Base-by-base conservation (phyloP, 2,329 filamentous ascomycete species). In the Cercospora sesami region DNA sequence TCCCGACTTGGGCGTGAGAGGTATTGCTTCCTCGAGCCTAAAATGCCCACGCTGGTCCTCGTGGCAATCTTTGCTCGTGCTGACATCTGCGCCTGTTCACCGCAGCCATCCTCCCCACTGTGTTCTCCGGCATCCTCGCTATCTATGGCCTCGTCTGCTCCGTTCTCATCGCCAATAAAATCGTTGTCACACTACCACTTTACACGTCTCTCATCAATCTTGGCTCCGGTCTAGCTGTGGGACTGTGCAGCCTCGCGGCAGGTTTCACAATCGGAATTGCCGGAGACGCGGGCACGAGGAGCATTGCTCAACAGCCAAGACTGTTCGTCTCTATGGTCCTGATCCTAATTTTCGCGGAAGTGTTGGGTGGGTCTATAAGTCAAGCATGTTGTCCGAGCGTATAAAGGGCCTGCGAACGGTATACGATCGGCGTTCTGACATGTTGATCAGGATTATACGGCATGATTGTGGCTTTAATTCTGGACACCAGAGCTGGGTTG, bases 301-400 rank as follows among this genome's bases (percentile, higher is more conserved):
- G 48, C 26, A 53, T 53, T 16, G 48, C 48, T 53, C 48, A 23
- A 3, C 48, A 53, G 2, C 48, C 48, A 53, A 23, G 48, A 28
- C 2, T 53, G 12, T 53, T 53, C 12, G 48, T 53, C 1, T 53
- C 48, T 6, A 53, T 53, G 48, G 48, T 53, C 12, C n/a, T 71
- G 63, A 68, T 71, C 36, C 31, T 71, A 30, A 71, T 71, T 23
- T 70, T 71, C 48, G 69, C 64, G 31, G 65, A 69, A 53, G 68
- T 67, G 5, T 59, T 69, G 7, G 68, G 68, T 69, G 21, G 48
- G 68, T 66, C 60, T 28, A 53, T 65, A 4, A 39, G 59, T 4
- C 57, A 64, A 21, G 16, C 23, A 53, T 66, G 10, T 63, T 68
- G 14, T 62, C 66, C 3, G 61, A 63, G 12, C 60, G 57, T 16